A percentile compares a stretch with the other conserved stretches of the same genome.
These are phyloP conservation scores for Tolypocladium endophyticum DNA, from an alignment of 2,329 filamentous ascomycete genomes.

Conservation along the genomic window DNA sequence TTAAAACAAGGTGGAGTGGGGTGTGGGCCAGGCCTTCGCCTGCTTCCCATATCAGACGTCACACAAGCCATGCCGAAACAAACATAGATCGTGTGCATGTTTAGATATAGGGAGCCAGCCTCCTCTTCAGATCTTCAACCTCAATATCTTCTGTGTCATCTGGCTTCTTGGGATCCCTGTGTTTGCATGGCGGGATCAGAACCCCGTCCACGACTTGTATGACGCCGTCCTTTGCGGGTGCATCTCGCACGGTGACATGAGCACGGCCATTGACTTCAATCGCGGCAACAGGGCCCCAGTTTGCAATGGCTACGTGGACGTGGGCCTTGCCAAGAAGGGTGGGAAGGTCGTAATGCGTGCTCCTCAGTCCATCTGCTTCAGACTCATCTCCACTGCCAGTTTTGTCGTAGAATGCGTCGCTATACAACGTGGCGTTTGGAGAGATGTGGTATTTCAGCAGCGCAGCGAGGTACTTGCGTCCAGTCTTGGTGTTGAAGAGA, in stretches of 20 bases:
- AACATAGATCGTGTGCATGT: not conserved
- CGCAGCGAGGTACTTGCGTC: slow-evolving; percentile 65
- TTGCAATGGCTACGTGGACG: slow-evolving; percentile 60
- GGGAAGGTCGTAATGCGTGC: slow-evolving; percentile 56
- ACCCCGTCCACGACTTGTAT: slow-evolving; percentile 67
- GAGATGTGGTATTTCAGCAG: slow-evolving; percentile 73
- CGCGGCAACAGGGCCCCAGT: slow-evolving; percentile 55
- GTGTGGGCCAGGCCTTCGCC: not conserved
- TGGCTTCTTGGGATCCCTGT: slow-evolving; percentile 5
- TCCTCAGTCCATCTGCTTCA: slow-evolving; percentile 16
- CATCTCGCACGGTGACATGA: slow-evolving; percentile 57
- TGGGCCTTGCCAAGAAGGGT: slow-evolving; percentile 59
- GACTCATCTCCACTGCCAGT: slow-evolving; percentile 11
- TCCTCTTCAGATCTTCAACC: slow-evolving; percentile 17
- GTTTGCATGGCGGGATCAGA: slow-evolving; percentile 62
- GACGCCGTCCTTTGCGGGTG: slow-evolving; percentile 67
- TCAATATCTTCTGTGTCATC: slow-evolving; percentile 11
- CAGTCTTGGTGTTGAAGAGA: slow-evolving; percentile 66
- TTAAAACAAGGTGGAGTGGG: not conserved
- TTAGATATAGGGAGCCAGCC: slow-evolving; percentile 15
- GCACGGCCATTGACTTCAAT: slow-evolving; percentile 69
- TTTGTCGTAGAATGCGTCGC: slow-evolving; percentile 62
- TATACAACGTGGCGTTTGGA: slow-evolving; percentile 67
- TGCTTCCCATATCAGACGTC: not conserved
- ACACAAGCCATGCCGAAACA: not conserved